phyloP scores from a whole-genome alignment of 2,329 filamentous ascomycete species.

The Arthroderma sp. region DNA sequence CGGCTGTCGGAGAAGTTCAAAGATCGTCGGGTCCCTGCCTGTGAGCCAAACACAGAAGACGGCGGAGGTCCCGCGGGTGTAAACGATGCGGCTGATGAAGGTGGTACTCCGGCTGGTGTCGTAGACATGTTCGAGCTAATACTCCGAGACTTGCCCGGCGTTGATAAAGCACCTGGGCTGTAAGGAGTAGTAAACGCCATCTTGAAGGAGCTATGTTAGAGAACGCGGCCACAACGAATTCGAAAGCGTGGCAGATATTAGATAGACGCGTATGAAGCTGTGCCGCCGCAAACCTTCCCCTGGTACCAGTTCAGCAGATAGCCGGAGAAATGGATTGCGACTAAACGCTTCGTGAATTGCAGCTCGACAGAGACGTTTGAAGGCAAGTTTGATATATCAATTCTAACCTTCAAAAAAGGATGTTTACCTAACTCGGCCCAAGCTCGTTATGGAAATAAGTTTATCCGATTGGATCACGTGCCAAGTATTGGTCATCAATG shows the following conservation, averaged over 20 bases:
- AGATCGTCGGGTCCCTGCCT: slow-evolving; percentile 24
- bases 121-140: slow-evolving; percentile 39
- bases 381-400: background rate
- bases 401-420: background rate
- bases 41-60: slow-evolving; percentile 38
- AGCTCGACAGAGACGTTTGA: too few relatives aligned
- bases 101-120: slow-evolving; percentile 46
- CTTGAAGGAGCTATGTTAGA: background rate
- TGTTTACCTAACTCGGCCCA: background rate
- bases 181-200: slow-evolving; percentile 28
- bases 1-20: slow-evolving; percentile 28
- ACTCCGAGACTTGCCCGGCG: slow-evolving; percentile 29
- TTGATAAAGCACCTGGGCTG: slow-evolving; percentile 29
- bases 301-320: background rate
- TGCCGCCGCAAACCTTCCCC: background rate
- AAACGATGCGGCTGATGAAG: slow-evolving; percentile 39
- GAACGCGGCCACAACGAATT: background rate
- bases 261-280: background rate
- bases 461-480: background rate
- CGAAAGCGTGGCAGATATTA: background rate
- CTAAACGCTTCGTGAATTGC: too few relatives aligned
- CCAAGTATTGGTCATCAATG: background rate
- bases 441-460: background rate
- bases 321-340: too few relatives aligned
- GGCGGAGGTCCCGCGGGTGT: slow-evolving; percentile 44